phyloP scores from a whole-genome alignment of 805 yeast species.

The Myxozyma geophila region DNA sequence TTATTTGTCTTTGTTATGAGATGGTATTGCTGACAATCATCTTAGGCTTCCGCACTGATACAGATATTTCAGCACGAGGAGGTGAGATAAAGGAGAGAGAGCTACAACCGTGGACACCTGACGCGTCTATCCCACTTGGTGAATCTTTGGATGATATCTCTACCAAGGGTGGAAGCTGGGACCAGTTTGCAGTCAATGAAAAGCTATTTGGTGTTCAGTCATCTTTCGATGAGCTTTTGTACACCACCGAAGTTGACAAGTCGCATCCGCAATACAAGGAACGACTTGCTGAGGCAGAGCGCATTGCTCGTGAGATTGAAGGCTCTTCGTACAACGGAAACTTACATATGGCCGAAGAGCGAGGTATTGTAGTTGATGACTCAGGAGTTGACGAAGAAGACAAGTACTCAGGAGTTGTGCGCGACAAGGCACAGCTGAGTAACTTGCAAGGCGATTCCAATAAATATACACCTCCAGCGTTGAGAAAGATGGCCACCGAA shows the following conservation, averaged over 20 bases:
- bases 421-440: conserved; percentile 43
- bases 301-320: conserved; percentile 83
- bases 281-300: conserved; percentile 71
- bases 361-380: conserved; percentile 76
- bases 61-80: conserved; percentile 69
- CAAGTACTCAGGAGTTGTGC: conserved; percentile 88
- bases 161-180: conserved; percentile 61
- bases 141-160: conserved; percentile 46
- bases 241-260: conserved; percentile 78
- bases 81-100: conserved; percentile 63
- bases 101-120: conserved; percentile 85
- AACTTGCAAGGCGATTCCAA: conserved; percentile 19
- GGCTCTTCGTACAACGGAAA: conserved; percentile 65
- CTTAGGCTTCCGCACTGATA: conserved; percentile 73
- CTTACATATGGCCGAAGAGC: conserved; percentile 86
- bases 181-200: conserved; percentile 92
- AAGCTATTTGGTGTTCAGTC: conserved; percentile 86
- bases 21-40: not conserved
- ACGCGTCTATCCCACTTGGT: conserved; percentile 46
- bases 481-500: conserved; percentile 17
- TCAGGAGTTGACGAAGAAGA: conserved; percentile 94
- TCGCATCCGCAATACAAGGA: conserved; percentile 72
- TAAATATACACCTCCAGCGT: conserved; percentile 24
- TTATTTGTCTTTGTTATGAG: conserved; percentile 12
- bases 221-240: conserved; percentile 79